Base-by-base conservation (phyloP, 331 rosid genomes). In the Pyracantha coccinea region DNA sequence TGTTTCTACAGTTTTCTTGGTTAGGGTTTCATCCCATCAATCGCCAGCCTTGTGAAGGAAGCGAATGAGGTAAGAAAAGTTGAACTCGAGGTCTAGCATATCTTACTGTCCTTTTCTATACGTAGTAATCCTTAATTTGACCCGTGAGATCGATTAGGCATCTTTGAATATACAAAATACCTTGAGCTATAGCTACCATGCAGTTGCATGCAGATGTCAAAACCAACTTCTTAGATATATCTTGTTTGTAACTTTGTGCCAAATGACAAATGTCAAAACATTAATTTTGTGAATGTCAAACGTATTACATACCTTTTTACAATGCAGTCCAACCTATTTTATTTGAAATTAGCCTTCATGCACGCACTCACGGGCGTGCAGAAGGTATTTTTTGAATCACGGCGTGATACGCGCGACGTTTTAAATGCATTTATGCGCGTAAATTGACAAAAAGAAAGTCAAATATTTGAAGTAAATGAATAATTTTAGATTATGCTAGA, bases 11-110 rank as follows among this genome's bases (percentile, higher is more conserved):
- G 20, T 38, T 62, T 78, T 25, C 12, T 12, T 58, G 9, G n/a
- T 55, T 60, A 45, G 53, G 53, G 55, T 50, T 5, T 50, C 20
- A 50, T 50, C 55, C n/a, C 55, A 16, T 50, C 55, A 16, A 50
- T 5, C 20, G 20, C 16, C 8, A 2, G 55, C 20, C 55, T 16
- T 50, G 55, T 50, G 53, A 52, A 31, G 73, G 80, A 73, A 85
- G 80, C 63, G 59, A 84, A 75, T 85, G 95, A 89, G 85, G 85
- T 79, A 88, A 89, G 82, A 76, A 82, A 69, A 73, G 79, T 86
- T 83, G 82, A 86, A 83, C 20, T 50, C 55, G 55, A 50, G 55
- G 55, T 64, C 69, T 31, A 57, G 77, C 83, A 77, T 24, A 19
- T 72, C 78, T 86, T 53, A 79, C 66, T 75, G 58, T 82, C 82